Conservation (phyloP, 2,329 filamentous ascomycete genomes). For the Colletotrichum tropicicola region DNA sequence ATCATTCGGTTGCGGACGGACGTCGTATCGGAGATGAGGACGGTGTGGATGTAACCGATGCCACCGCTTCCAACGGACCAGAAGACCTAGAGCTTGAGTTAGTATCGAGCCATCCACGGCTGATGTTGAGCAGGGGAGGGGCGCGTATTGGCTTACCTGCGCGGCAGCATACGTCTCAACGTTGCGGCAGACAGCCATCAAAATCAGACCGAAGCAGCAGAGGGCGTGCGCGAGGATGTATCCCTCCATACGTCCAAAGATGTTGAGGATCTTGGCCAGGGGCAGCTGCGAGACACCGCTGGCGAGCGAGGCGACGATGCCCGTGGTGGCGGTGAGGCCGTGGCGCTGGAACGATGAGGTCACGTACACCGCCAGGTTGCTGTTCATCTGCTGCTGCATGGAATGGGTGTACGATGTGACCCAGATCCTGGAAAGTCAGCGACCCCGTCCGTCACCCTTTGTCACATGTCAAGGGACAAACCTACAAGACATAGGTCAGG, state of each 20-base stretch:
- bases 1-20: slow-evolving; percentile 41
- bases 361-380: slow-evolving; percentile 42
- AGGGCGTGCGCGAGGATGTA: slow-evolving; percentile 47
- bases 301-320: slow-evolving; percentile 50
- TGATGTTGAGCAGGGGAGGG: fast-evolving
- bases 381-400: slow-evolving; percentile 47
- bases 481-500: slow-evolving; percentile 49
- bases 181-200: slow-evolving; percentile 65
- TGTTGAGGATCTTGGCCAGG: slow-evolving; percentile 49
- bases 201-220: slow-evolving; percentile 48
- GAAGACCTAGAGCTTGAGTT: slow-evolving; percentile 57
- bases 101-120: background rate
- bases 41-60: slow-evolving; percentile 38
- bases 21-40: slow-evolving; percentile 43
- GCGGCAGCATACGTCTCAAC: slow-evolving; percentile 53
- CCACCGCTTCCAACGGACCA: slow-evolving; percentile 59
- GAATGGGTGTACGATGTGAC: slow-evolving; percentile 53
- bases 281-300: slow-evolving; percentile 38
- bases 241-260: slow-evolving; percentile 47
- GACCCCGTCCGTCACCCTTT: too few relatives aligned
- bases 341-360: slow-evolving; percentile 51
- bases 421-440: slow-evolving; percentile 44
- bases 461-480: background rate
- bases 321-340: slow-evolving; percentile 54
- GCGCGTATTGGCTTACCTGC: slow-evolving; percentile 36